A percentile compares a stretch with the other conserved stretches of the same genome.
These are phyloP conservation scores for Cenchrus fungigraminus DNA, from an alignment of 176 grass and related monocot genomes.

Conservation along the genomic window DNA sequence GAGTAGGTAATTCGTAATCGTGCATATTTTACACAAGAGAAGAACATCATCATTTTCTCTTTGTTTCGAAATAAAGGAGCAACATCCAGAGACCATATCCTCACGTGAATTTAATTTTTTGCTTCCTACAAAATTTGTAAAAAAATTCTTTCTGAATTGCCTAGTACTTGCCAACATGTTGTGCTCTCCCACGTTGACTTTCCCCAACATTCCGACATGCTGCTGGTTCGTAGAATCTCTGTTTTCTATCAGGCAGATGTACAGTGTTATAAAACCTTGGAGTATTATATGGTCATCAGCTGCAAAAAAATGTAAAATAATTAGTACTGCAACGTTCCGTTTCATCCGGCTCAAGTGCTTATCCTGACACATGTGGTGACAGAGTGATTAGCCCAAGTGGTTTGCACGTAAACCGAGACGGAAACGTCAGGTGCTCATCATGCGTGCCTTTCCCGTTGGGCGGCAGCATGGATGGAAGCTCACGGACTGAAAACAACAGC, in stretches of 20 bases:
- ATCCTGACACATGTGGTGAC: not conserved
- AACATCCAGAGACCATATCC: too few relatives aligned
- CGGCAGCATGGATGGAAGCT: slow-evolving; percentile 4
- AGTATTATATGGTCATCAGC: not conserved
- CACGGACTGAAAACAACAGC: not conserved
- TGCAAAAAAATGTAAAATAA: too few relatives aligned
- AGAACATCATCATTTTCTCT: too few relatives aligned
- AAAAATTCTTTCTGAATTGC: not conserved
- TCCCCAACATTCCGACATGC: not conserved
- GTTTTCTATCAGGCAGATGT: not conserved
- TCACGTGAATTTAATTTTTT: not conserved
- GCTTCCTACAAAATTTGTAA: not conserved
- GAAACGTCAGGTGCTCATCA: not conserved
- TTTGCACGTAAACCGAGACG: not conserved
- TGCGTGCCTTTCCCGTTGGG: slow-evolving; percentile 28
- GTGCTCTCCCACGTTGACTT: not conserved
- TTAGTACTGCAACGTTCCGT: not conserved
- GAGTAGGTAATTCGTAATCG: too few relatives aligned
- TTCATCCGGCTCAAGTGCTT: not conserved
- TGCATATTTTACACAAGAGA: too few relatives aligned
- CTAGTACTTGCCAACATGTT: not conserved
- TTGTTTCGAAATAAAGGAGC: too few relatives aligned
- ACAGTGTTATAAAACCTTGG: not conserved
- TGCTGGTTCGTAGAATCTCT: slow-evolving; percentile 10
- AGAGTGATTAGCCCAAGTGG: not conserved